These are phyloP conservation scores for Irpex rosettiformis DNA, from an alignment of 1,284 basidiomycete species.

Conservation along the genomic window DNA sequence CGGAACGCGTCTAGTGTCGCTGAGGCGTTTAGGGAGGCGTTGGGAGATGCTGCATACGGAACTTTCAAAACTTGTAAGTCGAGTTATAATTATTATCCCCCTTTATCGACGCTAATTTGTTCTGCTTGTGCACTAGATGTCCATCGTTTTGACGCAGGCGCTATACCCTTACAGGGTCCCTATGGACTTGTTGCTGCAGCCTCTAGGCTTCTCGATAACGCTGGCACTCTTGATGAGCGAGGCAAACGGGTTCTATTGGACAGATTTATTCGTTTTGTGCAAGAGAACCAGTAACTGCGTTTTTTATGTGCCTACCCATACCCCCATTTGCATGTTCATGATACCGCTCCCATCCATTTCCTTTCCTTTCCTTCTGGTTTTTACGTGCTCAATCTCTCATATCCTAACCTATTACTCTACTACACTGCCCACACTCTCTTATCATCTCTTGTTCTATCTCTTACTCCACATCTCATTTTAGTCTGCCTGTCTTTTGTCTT, in stretches of 20 bases:
- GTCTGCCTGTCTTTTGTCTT: neutral
- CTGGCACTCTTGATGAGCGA: constrained; percentile 41
- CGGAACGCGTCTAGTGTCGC: constrained; percentile 47
- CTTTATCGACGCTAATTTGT: too few relatives aligned
- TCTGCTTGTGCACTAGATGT: constrained; percentile 26
- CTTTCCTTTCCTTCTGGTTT: constrained; percentile 6
- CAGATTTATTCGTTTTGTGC: constrained; percentile 59
- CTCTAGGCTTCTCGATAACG: constrained; percentile 51
- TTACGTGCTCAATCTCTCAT: constrained; percentile 11
- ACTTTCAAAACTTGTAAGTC: constrained; percentile 63
- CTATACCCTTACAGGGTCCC: constrained; percentile 71
- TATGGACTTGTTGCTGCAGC: constrained; percentile 61
- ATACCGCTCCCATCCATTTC: constrained; percentile 8
- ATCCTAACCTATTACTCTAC: constrained; percentile 8
- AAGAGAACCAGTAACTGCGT: constrained; percentile 45
- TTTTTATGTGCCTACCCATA: constrained; percentile 5
- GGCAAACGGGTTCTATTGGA: constrained; percentile 52
- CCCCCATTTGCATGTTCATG: constrained; percentile 4
- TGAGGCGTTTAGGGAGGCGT: constrained; percentile 54
- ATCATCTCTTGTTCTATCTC: constrained; percentile 5
- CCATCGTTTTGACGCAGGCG: constrained; percentile 64
- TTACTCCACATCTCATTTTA: constrained; percentile 5
- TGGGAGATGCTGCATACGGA: constrained; percentile 59
- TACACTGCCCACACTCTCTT: neutral
- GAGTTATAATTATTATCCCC: too few relatives aligned